A percentile compares a stretch with the other conserved stretches of the same genome.
These are phyloP conservation scores for Aureobasidium sp. DNA, from an alignment of 2,329 filamentous ascomycete species.

Conservation along the genomic window DNA sequence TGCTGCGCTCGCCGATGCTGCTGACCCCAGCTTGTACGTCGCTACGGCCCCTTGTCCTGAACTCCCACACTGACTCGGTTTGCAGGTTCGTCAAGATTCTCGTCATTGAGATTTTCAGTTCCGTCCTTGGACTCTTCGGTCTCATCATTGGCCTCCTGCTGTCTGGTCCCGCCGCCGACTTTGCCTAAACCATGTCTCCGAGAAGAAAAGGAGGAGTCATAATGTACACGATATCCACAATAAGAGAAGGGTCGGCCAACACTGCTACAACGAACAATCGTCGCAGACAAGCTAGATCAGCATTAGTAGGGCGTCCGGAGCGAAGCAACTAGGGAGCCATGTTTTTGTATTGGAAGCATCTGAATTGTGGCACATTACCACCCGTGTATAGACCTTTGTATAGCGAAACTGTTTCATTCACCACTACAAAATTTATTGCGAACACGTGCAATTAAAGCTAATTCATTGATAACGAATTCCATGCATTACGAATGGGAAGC, in stretches of 20 bases:
- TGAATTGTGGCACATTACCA: not conserved
- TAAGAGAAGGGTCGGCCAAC: not conserved
- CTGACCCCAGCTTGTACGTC: conserved; percentile 78
- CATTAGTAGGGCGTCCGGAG: conserved; percentile 13
- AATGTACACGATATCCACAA: not conserved
- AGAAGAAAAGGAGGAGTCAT: not conserved
- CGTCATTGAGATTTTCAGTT: conserved; percentile 98
- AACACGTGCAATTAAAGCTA: not conserved
- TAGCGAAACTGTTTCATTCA: not conserved
- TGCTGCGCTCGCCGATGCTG: conserved; percentile 90
- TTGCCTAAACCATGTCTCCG: conserved; percentile 36
- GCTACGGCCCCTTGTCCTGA: not conserved
- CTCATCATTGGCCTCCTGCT: conserved; percentile 90
- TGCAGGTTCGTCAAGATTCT: conserved; percentile 97
- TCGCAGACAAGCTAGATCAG: not conserved
- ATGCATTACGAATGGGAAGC: not conserved
- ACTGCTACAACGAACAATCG: not conserved
- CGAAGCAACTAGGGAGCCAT: conserved; percentile 3
- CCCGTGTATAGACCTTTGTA: conserved; percentile 13
- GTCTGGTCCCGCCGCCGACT: conserved; percentile 73
- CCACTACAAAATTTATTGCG: not conserved
- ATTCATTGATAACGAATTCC: not conserved
- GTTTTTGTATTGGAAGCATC: conserved; percentile 2
- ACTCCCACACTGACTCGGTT: conserved; percentile 14
- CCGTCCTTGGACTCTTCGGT: conserved; percentile 90